phyloP scores from a whole-genome alignment of 495 filamentous ascomycete species.

The Lindgomyces ingoldianus region DNA sequence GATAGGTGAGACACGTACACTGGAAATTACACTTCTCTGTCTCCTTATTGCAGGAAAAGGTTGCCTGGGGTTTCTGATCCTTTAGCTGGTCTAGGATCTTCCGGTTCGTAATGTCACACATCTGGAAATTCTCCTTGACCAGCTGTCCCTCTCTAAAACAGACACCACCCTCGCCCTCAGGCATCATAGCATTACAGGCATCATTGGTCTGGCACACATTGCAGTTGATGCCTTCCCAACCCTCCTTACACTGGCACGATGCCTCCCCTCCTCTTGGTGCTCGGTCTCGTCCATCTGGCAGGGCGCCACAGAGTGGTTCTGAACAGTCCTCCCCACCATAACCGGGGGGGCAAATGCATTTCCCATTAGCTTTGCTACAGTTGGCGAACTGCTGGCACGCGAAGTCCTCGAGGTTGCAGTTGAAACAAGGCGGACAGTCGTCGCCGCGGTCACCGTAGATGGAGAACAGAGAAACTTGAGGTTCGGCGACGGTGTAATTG shows the following conservation, averaged over 20 bases:
- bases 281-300: conserved; percentile 75
- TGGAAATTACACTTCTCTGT: conserved; percentile 84
- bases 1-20: conserved; percentile 58
- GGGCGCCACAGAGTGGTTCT: conserved; percentile 83
- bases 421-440: conserved; percentile 77
- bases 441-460: conserved; percentile 59
- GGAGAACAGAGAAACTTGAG: conserved; percentile 48
- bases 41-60: conserved; percentile 83
- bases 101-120: conserved; percentile 94
- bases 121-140: conserved; percentile 92
- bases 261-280: conserved; percentile 63
- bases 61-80: conserved; percentile 82
- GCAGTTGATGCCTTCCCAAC: conserved; percentile 98
- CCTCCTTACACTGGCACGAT: conserved; percentile 81
- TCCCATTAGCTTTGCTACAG: conserved; percentile 84
- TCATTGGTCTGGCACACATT: conserved; percentile 86
- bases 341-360: conserved; percentile 86
- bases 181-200: conserved; percentile 84
- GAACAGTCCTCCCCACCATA: conserved; percentile 94
- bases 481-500: conserved; percentile 38
- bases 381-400: conserved; percentile 82
- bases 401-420: conserved; percentile 92
- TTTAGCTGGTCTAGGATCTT: conserved; percentile 88
- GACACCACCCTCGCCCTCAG: conserved; percentile 71
- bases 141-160: conserved; percentile 90